Conservation (phyloP, 371 early-diverging fungal species). For the Vairimorpha necatrix region DNA sequence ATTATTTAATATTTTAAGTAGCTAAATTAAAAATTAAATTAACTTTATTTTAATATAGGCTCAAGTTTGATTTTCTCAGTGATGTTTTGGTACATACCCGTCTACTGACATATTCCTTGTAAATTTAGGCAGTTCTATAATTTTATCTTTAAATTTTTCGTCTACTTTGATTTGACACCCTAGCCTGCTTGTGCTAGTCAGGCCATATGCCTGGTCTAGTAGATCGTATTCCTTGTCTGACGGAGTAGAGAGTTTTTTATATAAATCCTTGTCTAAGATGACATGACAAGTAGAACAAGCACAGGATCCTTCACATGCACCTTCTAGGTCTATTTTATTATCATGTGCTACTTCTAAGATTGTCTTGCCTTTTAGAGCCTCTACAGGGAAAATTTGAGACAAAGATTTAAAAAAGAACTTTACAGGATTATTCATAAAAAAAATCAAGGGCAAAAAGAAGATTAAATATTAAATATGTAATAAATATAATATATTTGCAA, state of each 20-base stretch:
- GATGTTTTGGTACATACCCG: conserved; percentile 66
- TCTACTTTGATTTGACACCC: conserved; percentile 87
- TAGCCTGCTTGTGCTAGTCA: conserved; percentile 88
- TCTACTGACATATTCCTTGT: conserved; percentile 90
- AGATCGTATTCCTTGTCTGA: conserved; percentile 97
- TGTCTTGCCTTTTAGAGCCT: conserved; percentile 75
- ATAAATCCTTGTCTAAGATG: conserved; percentile 76
- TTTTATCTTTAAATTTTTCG: conserved; percentile 75
- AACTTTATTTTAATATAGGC: too few species aligned
- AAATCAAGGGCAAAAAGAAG: neutral
- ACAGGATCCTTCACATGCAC: conserved; percentile 89
- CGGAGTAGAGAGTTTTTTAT: conserved; percentile 78
- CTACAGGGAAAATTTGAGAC: conserved; percentile 5
- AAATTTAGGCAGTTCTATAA: conserved; percentile 81
- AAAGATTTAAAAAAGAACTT: conserved; percentile 38
- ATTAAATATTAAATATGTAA: too few species aligned
- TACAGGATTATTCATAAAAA: neutral
- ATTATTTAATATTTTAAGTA: too few species aligned
- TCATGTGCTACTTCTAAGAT: conserved; percentile 86
- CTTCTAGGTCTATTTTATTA: conserved; percentile 88
- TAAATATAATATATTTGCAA: too few species aligned
- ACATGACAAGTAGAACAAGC: conserved; percentile 75
- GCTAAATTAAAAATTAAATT: too few species aligned
- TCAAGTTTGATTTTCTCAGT: conserved; percentile 31
- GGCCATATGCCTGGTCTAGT: conserved; percentile 91